These are phyloP conservation scores for Purshia tridentata DNA, from an alignment of 306 rosid genomes.

Conservation along the genomic window DNA sequence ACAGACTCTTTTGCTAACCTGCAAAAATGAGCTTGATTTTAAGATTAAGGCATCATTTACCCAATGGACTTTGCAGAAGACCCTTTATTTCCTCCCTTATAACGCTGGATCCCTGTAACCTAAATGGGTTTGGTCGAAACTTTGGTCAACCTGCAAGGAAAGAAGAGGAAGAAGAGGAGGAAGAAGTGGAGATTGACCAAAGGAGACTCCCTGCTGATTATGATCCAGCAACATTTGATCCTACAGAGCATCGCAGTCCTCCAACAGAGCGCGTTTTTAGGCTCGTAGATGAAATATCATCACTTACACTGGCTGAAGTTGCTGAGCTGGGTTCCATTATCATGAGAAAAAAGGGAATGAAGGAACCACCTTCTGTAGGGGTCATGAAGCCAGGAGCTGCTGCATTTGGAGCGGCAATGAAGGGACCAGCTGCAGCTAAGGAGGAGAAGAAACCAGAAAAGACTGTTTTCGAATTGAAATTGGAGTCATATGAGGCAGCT, in stretches of 20 bases:
- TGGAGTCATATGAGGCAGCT: conserved; percentile 76
- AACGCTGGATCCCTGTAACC: conserved; percentile 24
- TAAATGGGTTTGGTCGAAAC: conserved; percentile 39
- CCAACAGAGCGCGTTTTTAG: conserved; percentile 71
- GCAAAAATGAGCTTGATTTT: conserved; percentile 59
- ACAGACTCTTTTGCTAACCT: conserved; percentile 13
- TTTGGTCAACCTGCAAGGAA: conserved; percentile 65
- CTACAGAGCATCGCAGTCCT: conserved; percentile 78
- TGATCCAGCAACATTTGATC: conserved; percentile 82
- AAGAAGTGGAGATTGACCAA: conserved; percentile 85
- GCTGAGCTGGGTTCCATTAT: conserved; percentile 69
- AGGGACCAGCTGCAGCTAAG: conserved; percentile 53
- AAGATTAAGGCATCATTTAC: conserved; percentile 52
- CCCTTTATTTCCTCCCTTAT: conserved; percentile 20
- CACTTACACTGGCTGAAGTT: conserved; percentile 69
- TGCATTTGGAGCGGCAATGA: conserved; percentile 54
- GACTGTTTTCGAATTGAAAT: conserved; percentile 71
- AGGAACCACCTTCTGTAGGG: conserved; percentile 62
- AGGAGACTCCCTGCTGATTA: conserved; percentile 92
- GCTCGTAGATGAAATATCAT: conserved; percentile 82
- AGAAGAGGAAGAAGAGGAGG: conserved; percentile 71
- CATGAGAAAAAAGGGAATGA: conserved; percentile 66
- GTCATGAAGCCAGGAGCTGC: conserved; percentile 74
- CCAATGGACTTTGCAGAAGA: conserved; percentile 41
- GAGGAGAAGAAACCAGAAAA: conserved; percentile 85